Percentiles rank a stretch among this genome's conserved stretches.
Evolutionary conservation across 768 basidiomycete genomes (phyloP).

Genomic region (Lanmaoa rubissima): DNA sequence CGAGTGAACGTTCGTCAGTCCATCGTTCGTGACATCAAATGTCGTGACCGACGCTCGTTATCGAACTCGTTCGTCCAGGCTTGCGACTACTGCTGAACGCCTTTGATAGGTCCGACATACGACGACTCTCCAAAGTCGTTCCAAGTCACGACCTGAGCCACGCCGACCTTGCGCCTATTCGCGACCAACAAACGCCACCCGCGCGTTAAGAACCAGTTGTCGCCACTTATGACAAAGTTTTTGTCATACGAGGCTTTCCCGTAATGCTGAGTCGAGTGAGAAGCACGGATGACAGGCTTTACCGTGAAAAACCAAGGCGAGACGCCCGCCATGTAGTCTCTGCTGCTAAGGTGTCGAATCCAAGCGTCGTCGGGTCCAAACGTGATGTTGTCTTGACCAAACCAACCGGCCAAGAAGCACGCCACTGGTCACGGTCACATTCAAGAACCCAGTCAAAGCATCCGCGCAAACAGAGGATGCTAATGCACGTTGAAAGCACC

Average conservation of each 20-base stretch:
- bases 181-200: neutral
- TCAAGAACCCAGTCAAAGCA: neutral
- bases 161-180: neutral
- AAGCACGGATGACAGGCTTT: neutral
- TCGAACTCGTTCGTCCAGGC: neutral
- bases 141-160: neutral
- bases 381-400: neutral
- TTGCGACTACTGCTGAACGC: neutral
- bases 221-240: neutral
- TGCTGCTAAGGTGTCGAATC: neutral
- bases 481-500: too few relatives aligned
- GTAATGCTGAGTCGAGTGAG: neutral
- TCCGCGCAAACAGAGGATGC: too few relatives aligned
- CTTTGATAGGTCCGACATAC: neutral
- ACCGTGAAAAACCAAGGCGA: neutral
- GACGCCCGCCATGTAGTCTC: neutral
- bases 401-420: neutral
- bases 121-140: neutral
- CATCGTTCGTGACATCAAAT: neutral
- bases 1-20: neutral
- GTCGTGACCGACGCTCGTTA: neutral
- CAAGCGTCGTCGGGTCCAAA: neutral
- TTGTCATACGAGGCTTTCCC: neutral
- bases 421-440: neutral
- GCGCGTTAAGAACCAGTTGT: neutral